These are phyloP conservation scores for Arctium lappa DNA, from an alignment of 129 eudicot species.

Conservation along the genomic window DNA sequence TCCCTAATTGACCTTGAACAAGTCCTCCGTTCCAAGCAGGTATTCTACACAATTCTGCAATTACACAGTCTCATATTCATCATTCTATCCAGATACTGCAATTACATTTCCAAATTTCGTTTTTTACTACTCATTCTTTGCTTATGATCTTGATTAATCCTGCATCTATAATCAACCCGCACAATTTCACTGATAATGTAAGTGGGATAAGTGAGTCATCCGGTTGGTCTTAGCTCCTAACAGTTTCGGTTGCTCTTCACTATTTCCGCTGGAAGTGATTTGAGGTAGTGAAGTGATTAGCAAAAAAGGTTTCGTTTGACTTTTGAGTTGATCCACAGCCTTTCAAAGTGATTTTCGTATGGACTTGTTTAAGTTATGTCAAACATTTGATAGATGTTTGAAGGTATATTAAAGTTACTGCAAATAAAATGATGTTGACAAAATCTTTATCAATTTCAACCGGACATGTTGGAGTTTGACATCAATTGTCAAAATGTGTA, in stretches of 20 bases:
- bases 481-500: background rate
- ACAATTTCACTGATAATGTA: background rate
- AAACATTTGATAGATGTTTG: background rate
- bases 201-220: background rate
- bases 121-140: background rate
- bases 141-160: conserved; percentile 3
- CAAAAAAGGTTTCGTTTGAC: background rate
- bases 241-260: background rate
- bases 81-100: background rate
- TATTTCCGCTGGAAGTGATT: background rate
- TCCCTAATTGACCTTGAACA: conserved; percentile 53
- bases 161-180: background rate
- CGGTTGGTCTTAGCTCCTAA: background rate
- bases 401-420: background rate
- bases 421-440: background rate
- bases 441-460: background rate
- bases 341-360: background rate
- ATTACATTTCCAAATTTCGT: background rate
- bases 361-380: background rate
- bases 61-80: background rate
- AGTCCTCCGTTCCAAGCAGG: conserved; percentile 56
- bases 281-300: background rate
- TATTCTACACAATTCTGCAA: conserved; percentile 3
- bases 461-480: background rate
- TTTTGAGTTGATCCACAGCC: background rate